Evolutionary conservation across 2,329 filamentous ascomycete species (phyloP), one percentile per base, ranked within the genome.

Genomic region (Xylaria sp.): DNA sequence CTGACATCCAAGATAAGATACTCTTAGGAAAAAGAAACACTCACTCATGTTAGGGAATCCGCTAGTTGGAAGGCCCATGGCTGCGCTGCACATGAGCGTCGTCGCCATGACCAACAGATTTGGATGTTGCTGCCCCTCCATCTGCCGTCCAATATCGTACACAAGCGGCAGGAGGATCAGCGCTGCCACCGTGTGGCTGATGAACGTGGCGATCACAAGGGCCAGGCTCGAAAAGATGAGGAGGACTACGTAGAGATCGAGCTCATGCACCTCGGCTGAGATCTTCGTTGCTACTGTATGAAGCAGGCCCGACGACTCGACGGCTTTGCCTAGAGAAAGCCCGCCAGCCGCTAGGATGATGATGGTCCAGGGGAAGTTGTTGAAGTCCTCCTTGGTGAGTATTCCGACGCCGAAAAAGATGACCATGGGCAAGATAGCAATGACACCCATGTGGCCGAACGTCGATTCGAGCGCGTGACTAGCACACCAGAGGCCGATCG

Each of bases 291-390:
- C 96, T 58, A 99, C 92, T 0, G 94, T 97, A 78, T 97, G 92
- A 36, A 99, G 85, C 11, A 99, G 85, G 1, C 96, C 96, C 0
- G 95, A 98, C 0, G 93, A 96, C 71, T 94, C 95, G 67, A 99
- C 96, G 0, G 95, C 93, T 79, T 97, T 98, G 65, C 96, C 96
- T 0, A 99, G 89, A 1, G 94, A 94, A 39, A 99, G 83, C 7
- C 96, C 96, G 55, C 96, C 96, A 0, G 96, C 95, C 0, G 96
- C 96, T 21, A 99, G 90, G 76, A 99, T 98, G 81, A 99, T 98
- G 81, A 99, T 99, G 21, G 97, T 99, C 96, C 96, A 99, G 47
- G 98, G 91, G 81, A 99, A 99, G 81, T 99, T 99, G 85, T 99
- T 99, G 79, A 99, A 99, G 82, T 99, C 96, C 81, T 98, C 96